Percentiles rank a stretch among this genome's conserved stretches.
Conservation (phyloP, 768 basidiomycete species). For the Hydnum rufescens region DNA sequence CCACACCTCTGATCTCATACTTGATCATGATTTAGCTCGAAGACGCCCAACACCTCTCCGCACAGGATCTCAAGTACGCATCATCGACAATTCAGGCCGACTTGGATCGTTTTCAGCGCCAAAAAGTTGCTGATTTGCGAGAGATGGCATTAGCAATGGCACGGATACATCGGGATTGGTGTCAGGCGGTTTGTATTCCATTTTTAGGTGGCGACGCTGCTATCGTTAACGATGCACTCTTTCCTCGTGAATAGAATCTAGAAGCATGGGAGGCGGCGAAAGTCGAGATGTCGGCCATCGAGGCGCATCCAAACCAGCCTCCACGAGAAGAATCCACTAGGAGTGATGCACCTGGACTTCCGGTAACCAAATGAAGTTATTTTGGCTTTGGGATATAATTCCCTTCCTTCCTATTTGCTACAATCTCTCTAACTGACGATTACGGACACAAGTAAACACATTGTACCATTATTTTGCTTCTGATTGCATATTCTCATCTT, state of each 20-base stretch:
- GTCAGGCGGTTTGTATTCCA: constrained; percentile 51
- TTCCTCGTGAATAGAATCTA: constrained; percentile 43
- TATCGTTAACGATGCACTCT: background rate
- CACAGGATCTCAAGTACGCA: constrained; percentile 89
- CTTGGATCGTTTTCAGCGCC: constrained; percentile 92
- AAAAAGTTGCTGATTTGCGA: constrained; percentile 90
- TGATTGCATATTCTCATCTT: too few relatives aligned
- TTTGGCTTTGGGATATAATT: too few relatives aligned
- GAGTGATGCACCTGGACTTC: background rate
- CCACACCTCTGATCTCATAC: background rate
- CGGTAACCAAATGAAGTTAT: too few relatives aligned
- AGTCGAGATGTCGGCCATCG: constrained; percentile 76
- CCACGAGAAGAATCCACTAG: background rate
- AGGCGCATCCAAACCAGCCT: constrained; percentile 67
- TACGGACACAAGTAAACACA: too few relatives aligned
- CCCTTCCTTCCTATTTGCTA: too few relatives aligned
- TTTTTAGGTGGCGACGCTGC: constrained; percentile 12
- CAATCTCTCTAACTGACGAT: too few relatives aligned
- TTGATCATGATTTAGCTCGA: constrained; percentile 44
- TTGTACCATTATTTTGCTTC: too few relatives aligned
- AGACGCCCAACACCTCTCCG: constrained; percentile 79
- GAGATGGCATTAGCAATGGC: constrained; percentile 90
- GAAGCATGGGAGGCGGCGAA: constrained; percentile 96
- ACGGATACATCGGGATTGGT: constrained; percentile 85
- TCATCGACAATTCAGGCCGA: constrained; percentile 94